phyloP scores from a whole-genome alignment of 2,329 filamentous ascomycete genomes.

The Ceratocystis alfenasii region DNA sequence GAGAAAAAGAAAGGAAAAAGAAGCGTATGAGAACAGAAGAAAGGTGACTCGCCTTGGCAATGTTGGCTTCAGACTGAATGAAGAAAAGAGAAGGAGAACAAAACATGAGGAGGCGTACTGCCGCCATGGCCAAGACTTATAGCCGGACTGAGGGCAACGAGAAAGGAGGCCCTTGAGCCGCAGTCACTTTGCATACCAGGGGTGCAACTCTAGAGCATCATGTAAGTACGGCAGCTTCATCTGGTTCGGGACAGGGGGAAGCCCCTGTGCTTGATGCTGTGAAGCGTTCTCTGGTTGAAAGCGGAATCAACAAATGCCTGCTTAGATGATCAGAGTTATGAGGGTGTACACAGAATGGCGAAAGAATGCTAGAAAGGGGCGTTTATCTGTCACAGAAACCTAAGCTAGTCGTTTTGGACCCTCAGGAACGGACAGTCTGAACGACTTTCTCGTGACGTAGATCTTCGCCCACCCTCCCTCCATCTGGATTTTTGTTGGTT shows the following conservation, averaged over 20 bases:
- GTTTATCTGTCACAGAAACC: slow-evolving; percentile 7
- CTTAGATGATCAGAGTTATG: slow-evolving; percentile 4
- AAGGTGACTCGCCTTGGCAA: slow-evolving; percentile 18
- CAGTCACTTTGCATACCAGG: slow-evolving; percentile 9
- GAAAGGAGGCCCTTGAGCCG: background rate
- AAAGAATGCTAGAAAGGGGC: background rate
- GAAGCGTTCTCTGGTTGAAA: slow-evolving; percentile 2
- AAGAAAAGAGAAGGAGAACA: slow-evolving; percentile 15
- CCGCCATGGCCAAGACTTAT: slow-evolving; percentile 19
- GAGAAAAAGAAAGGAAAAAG: slow-evolving; percentile 17
- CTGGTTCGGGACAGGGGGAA: background rate
- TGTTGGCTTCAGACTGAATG: slow-evolving; percentile 20
- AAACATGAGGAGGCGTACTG: slow-evolving; percentile 11
- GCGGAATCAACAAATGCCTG: slow-evolving; percentile 7
- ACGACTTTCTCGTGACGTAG: background rate
- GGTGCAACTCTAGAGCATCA: background rate
- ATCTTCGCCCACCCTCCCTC: background rate
- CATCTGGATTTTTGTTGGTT: background rate
- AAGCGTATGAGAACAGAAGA: slow-evolving; percentile 16
- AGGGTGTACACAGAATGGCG: background rate
- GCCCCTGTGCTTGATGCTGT: slow-evolving; percentile 11
- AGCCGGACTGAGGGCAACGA: background rate
- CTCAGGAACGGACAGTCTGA: slow-evolving; percentile 7
- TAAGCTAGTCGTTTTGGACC: background rate
- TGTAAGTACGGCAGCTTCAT: slow-evolving; percentile 16